These are phyloP conservation scores for Macrophomina tecta DNA, from an alignment of 2,329 filamentous ascomycete species.

Conservation along the genomic window DNA sequence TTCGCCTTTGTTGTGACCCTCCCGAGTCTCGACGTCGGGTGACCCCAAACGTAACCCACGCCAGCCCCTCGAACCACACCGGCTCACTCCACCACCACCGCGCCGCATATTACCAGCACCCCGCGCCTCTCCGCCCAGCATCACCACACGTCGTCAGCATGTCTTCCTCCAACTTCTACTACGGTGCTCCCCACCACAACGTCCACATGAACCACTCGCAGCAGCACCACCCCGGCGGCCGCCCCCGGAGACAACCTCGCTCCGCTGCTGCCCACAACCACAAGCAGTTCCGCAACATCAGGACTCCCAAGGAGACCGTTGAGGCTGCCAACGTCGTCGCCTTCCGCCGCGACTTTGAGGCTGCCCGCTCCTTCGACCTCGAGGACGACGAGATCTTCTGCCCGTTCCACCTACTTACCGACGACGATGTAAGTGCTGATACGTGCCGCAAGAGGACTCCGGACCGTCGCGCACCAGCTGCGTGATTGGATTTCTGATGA, in stretches of 20 bases:
- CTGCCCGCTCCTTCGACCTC: slow-evolving; percentile 89
- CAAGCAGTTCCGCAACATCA: slow-evolving; percentile 83
- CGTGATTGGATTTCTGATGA: slow-evolving; percentile 7
- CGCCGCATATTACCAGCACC: slow-evolving; percentile 17
- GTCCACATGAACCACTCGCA: slow-evolving; percentile 62
- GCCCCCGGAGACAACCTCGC: slow-evolving; percentile 83
- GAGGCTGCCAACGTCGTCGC: slow-evolving; percentile 77
- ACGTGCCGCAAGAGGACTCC: neutral
- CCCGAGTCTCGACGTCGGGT: slow-evolving; percentile 16
- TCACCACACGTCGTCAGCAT: neutral
- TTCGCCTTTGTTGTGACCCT: slow-evolving; percentile 28
- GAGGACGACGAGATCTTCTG: slow-evolving; percentile 98
- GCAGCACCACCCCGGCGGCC: slow-evolving; percentile 82
- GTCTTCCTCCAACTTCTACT: slow-evolving; percentile 48
- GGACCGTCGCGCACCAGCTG: neutral
- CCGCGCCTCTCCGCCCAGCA: neutral
- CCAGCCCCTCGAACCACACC: slow-evolving; percentile 17
- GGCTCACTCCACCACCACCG: slow-evolving; percentile 19
- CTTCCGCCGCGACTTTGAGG: slow-evolving; percentile 89
- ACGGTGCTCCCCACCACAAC: slow-evolving; percentile 53
- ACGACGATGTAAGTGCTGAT: slow-evolving; percentile 76
- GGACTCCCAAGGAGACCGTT: slow-evolving; percentile 83
- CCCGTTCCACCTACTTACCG: slow-evolving; percentile 82
- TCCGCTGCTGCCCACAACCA: slow-evolving; percentile 84
- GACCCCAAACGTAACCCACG: slow-evolving; percentile 14